phyloP scores from a whole-genome alignment of 352 stramenopile species.

The Pythium phragmitis region DNA sequence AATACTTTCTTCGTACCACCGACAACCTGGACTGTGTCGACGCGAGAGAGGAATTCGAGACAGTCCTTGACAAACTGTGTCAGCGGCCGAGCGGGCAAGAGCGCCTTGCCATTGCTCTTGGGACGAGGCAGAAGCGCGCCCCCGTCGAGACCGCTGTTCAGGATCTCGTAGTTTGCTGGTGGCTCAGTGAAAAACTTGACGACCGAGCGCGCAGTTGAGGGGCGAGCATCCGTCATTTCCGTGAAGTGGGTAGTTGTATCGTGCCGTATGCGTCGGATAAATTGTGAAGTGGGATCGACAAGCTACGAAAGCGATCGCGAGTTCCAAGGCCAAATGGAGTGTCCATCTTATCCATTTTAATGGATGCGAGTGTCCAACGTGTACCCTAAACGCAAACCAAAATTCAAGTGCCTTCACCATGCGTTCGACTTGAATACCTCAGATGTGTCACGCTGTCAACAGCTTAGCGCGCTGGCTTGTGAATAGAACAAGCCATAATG shows the following conservation, averaged over 20 bases:
- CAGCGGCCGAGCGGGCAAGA: constrained; percentile 5
- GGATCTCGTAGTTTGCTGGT: neutral
- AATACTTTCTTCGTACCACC: constrained; percentile 18
- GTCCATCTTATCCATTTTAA: too few species aligned
- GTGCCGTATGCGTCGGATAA: too few species aligned
- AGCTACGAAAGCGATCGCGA: too few species aligned
- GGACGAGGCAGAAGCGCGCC: neutral
- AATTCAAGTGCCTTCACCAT: too few species aligned
- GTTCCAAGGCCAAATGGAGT: too few species aligned
- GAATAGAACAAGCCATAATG: too few species aligned
- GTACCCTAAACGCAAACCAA: too few species aligned
- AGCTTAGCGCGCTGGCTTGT: too few species aligned
- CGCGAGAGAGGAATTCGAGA: constrained; percentile 11
- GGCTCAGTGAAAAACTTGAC: constrained; percentile 1
- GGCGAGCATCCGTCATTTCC: neutral
- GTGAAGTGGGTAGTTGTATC: neutral
- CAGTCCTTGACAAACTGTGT: constrained; percentile 3
- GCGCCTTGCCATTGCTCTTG: neutral
- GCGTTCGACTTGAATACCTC: too few species aligned
- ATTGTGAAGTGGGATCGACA: neutral
- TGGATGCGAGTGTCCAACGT: too few species aligned
- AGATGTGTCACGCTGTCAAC: too few species aligned
- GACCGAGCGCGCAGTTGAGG: neutral
- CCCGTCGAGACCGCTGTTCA: neutral
- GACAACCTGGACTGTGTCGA: neutral